Conservation (phyloP, 371 early-diverging fungal genomes). For the Rhizopus stolonifer region DNA sequence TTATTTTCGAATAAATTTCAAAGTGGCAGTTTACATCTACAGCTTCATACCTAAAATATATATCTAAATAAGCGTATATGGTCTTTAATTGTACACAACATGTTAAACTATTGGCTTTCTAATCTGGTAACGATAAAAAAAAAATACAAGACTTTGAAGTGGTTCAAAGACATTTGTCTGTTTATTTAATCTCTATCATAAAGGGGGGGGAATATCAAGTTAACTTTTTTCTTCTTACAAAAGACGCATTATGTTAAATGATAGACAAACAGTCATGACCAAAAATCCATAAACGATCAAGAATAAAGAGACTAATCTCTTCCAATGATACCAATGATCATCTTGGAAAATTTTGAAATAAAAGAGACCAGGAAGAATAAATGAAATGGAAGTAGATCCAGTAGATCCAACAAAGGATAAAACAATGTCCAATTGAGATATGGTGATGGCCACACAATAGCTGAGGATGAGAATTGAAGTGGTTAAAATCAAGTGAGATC, state of each 20-base stretch:
- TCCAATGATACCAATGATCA: constrained; percentile 50
- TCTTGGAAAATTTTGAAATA: constrained; percentile 81
- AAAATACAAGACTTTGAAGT: no score
- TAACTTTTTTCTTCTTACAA: no score
- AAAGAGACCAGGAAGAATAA: constrained; percentile 96
- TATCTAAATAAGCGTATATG: no score
- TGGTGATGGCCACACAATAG: constrained; percentile 74
- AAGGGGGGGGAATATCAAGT: no score
- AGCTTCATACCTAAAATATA: no score
- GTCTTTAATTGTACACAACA: no score
- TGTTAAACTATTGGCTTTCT: no score
- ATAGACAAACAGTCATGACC: constrained; percentile 66
- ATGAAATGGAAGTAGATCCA: constrained; percentile 97
- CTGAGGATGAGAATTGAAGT: constrained; percentile 63
- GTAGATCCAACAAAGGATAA: constrained; percentile 97
- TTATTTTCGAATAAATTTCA: no score
- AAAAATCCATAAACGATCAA: constrained; percentile 58
- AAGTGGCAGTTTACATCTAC: no score
- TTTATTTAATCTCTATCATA: no score
- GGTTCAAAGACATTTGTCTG: no score
- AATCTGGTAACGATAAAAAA: no score
- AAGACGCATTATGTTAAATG: constrained; percentile 54
- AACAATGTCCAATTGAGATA: constrained; percentile 79
- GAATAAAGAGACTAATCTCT: constrained; percentile 46
- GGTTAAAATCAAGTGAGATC: constrained; percentile 68